Evolutionary conservation across 2,329 filamentous ascomycete species (phyloP).

Genomic region (Stylonectria norvegica): DNA sequence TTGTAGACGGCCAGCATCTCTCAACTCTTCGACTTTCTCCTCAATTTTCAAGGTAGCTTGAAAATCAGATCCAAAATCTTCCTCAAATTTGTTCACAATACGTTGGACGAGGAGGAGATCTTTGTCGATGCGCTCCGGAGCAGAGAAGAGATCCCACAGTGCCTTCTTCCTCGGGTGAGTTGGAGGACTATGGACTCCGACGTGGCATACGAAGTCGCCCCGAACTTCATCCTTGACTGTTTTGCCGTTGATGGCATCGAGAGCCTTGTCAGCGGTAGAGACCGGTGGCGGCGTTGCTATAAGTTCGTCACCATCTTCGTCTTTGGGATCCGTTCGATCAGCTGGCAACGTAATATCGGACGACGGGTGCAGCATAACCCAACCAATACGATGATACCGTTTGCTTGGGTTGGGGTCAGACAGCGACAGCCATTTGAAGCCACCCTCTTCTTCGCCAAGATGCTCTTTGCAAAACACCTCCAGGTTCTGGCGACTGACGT

Average conservation of each 20-base stretch:
- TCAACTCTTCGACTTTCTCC: constrained; percentile 78
- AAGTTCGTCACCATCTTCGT: constrained; percentile 60
- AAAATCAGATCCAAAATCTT: constrained; percentile 73
- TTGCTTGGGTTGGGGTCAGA: constrained; percentile 97
- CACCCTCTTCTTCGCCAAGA: constrained; percentile 83
- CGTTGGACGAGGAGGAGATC: constrained; percentile 81
- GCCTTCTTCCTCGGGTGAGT: constrained; percentile 87
- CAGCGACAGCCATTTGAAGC: constrained; percentile 92
- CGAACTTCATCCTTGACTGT: constrained; percentile 91
- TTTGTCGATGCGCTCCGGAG: constrained; percentile 87
- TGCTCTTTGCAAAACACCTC: constrained; percentile 94
- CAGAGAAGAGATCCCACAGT: constrained; percentile 92
- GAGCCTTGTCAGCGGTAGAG: constrained; percentile 75
- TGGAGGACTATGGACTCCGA: constrained; percentile 90
- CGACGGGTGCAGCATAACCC: constrained; percentile 90
- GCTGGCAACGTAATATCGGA: constrained; percentile 62
- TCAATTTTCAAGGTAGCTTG: constrained; percentile 80
- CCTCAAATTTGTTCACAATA: constrained; percentile 79
- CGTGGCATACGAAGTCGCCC: constrained; percentile 95
- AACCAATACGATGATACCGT: constrained; percentile 94
- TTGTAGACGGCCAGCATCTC: constrained; percentile 72
- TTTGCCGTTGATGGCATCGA: constrained; percentile 95
- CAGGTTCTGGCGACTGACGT: constrained; percentile 88
- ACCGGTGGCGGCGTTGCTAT: constrained; percentile 50
- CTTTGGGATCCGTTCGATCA: constrained; percentile 70